A percentile compares a stretch with the other conserved stretches of the same genome.
Evolutionary conservation across 495 filamentous ascomycete species (phyloP).

Genomic region (Cryomyces antarcticus): DNA sequence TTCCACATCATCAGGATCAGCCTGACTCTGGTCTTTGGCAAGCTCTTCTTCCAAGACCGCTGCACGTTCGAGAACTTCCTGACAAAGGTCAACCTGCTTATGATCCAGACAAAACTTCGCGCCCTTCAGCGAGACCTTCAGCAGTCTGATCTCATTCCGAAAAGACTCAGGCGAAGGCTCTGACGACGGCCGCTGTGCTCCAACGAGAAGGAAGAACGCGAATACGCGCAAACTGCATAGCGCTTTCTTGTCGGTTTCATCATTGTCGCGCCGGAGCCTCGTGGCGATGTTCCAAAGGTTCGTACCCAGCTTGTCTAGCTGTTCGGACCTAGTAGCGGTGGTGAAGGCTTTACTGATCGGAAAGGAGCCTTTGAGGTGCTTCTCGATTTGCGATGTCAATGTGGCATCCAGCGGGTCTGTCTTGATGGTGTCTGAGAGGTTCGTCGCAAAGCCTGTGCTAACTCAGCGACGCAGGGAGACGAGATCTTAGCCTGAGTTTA

Average conservation of each 20-base stretch:
- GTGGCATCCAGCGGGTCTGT: no score
- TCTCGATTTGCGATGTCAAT: no score
- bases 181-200: constrained; percentile 23
- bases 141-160: constrained; percentile 26
- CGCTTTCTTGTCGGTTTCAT: not conserved
- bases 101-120: constrained; percentile 40
- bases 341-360: no score
- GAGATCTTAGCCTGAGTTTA: no score
- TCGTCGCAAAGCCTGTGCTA: no score
- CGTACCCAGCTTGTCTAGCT: constrained; percentile 33
- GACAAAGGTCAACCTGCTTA: constrained; percentile 32
- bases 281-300: constrained; percentile 51
- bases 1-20: constrained; percentile 13
- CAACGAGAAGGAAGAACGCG: constrained; percentile 48
- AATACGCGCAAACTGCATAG: constrained; percentile 36
- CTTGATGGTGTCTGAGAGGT: no score
- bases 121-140: constrained; percentile 47
- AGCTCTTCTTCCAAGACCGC: constrained; percentile 41
- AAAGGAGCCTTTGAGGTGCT: no score
- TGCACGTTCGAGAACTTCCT: constrained; percentile 39
- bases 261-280: constrained; percentile 19
- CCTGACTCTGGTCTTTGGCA: constrained; percentile 15
- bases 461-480: no score
- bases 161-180: not conserved
- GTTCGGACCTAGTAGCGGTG: constrained; percentile 14